These are phyloP conservation scores for Tilletiopsis washingtonensis DNA, from an alignment of 1,284 basidiomycete species.

Conservation along the genomic window DNA sequence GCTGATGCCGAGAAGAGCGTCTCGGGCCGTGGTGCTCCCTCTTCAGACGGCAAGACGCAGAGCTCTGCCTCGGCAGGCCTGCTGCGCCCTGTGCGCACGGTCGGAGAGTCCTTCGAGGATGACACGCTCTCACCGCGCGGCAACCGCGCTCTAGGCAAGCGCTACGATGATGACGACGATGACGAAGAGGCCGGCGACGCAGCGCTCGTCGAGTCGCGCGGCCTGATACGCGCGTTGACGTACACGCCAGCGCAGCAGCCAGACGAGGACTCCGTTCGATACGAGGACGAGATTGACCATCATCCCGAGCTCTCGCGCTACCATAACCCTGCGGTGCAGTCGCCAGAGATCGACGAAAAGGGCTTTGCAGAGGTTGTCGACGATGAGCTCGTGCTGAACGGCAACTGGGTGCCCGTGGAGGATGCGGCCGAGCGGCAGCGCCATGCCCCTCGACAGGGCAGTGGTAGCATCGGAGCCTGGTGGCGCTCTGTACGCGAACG, in stretches of 20 bases:
- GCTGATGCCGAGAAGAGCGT: slow-evolving; percentile 1
- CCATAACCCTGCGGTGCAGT: too few relatives aligned
- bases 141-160: slow-evolving; percentile 1
- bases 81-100: too few relatives aligned
- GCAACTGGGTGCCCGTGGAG: too few relatives aligned
- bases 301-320: background rate
- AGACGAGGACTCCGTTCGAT: background rate
- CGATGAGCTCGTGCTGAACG: too few relatives aligned
- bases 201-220: background rate
- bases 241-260: background rate
- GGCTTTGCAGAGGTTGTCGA: too few relatives aligned
- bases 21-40: background rate
- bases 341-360: too few relatives aligned
- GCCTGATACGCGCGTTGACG: background rate
- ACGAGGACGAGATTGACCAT: background rate
- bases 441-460: too few relatives aligned
- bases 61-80: background rate
- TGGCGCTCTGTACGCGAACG: too few relatives aligned
- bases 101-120: too few relatives aligned
- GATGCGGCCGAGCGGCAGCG: too few relatives aligned
- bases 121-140: background rate
- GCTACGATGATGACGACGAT: slow-evolving; percentile 2
- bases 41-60: background rate
- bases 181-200: background rate
- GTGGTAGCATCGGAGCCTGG: too few relatives aligned